Base-by-base conservation (phyloP, 352 stramenopile species). In the Phytophthora tentaculata region DNA sequence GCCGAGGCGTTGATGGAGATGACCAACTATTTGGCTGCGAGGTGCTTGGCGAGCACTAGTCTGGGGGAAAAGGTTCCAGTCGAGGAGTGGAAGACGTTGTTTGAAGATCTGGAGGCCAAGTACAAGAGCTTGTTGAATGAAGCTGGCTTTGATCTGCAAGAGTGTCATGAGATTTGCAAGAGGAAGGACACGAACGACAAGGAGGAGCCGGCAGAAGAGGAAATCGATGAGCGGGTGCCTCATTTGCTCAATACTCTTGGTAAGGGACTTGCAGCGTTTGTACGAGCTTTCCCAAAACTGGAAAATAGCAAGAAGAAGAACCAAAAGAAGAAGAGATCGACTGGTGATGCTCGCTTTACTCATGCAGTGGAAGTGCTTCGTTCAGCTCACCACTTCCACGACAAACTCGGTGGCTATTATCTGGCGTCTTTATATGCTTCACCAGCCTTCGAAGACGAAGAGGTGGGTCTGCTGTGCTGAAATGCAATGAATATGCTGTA, bases 361-460 rank as follows among this genome's bases (percentile, higher is more conserved):
- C 82, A 88, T 28, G 77, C 86, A 3, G 74, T 94, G 39, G 74
- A 92, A 29, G 74, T 91, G 32, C 67, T 95, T 12, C 80, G 79
- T 0, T 80, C 78, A 12, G 85, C 87, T 5, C 87, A 95, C 62
- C 85, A 94, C 56, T 89, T 93, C 35, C 85, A 95, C 66, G 87
- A 95, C 73, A 88, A 91, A 64, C 79, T 95, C 17, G 87, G 87
- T 0, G 86, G 84, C 53, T 95, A 95, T 61, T 80, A 83, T 44
- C 73, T 95, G 9, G 84, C 87, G 8, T 83, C 73, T 61, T 61
- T 94, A 49, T 94, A 90, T 59, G 87, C 87, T 5, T 68, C 69
- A 1, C 57, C 78, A 1, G 58, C 62, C 17, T 90, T 89, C 55
- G 59, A 79, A 69, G 75, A 95, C 63, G 81, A 93, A 64, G 62